phyloP scores from a whole-genome alignment of 805 yeast species.

The Wickerhamiella kazuoi region DNA sequence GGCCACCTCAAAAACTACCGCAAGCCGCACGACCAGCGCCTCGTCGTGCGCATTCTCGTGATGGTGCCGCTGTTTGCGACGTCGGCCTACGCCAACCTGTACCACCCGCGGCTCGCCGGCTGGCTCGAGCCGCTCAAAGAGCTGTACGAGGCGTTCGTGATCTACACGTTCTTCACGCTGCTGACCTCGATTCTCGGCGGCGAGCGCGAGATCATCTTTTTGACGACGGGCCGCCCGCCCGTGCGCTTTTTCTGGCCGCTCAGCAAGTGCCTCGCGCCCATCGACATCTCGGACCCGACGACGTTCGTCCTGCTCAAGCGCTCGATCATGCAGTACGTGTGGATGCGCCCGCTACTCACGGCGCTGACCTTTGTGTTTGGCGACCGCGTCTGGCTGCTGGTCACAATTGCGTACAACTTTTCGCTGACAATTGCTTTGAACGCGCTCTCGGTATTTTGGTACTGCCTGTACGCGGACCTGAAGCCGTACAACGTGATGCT shows the following conservation, averaged over 20 bases:
- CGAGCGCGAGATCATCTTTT: constrained; percentile 64
- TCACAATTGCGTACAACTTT: constrained; percentile 53
- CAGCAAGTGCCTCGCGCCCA: constrained; percentile 26
- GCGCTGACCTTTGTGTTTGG: constrained; percentile 2
- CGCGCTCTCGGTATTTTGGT: constrained; percentile 82
- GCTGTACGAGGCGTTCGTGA: constrained; percentile 88
- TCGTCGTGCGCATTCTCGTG: constrained; percentile 62
- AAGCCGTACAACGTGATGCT: constrained; percentile 75
- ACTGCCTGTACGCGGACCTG: constrained; percentile 62
- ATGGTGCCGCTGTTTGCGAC: constrained; percentile 69
- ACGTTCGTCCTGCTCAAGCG: constrained; percentile 62
- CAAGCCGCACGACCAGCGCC: constrained; percentile 74
- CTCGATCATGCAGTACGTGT: constrained; percentile 82
- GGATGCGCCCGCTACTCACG: constrained; percentile 80
- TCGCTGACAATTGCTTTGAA: constrained; percentile 72
- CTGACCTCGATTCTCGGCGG: constrained; percentile 80
- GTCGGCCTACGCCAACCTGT: constrained; percentile 44
- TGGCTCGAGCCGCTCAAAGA: constrained; percentile 39
- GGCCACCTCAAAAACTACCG: constrained; percentile 57
- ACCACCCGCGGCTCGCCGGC: constrained; percentile 16
- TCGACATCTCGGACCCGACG: constrained; percentile 76
- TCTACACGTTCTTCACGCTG: constrained; percentile 77
- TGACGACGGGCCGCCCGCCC: constrained; percentile 55
- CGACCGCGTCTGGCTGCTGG: constrained; percentile 34
- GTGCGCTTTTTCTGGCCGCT: constrained; percentile 40